phyloP scores from a whole-genome alignment of 2,329 filamentous ascomycete genomes.

The Fusarium multiceps region DNA sequence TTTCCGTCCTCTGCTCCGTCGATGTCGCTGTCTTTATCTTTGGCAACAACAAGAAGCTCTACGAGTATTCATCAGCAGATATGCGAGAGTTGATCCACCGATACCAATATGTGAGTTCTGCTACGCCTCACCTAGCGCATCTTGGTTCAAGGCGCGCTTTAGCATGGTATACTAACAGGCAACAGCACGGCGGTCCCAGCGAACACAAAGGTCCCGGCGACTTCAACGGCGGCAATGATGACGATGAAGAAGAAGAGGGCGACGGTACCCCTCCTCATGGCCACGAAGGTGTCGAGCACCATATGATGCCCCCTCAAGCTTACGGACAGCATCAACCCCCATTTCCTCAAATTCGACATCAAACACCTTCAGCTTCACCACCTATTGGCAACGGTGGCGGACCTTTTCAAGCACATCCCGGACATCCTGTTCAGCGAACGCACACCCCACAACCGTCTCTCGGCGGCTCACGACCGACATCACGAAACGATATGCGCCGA shows the following conservation, averaged over 20 bases:
- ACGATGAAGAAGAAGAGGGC: slow-evolving; percentile 81
- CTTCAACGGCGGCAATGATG: slow-evolving; percentile 88
- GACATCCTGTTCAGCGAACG: slow-evolving; percentile 66
- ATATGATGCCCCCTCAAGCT: slow-evolving; percentile 77
- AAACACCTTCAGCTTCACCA: slow-evolving; percentile 87
- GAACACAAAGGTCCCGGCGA: slow-evolving; percentile 96
- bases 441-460: slow-evolving; percentile 83
- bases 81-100: slow-evolving; percentile 90
- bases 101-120: slow-evolving; percentile 84
- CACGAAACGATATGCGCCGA: slow-evolving; percentile 81
- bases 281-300: slow-evolving; percentile 67
- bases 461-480: slow-evolving; percentile 74
- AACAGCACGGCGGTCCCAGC: slow-evolving; percentile 88
- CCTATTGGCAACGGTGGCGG: slow-evolving; percentile 85
- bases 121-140: slow-evolving; percentile 15
- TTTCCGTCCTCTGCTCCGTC: slow-evolving; percentile 97
- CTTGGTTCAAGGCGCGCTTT: background rate
- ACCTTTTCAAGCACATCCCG: slow-evolving; percentile 65
- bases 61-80: slow-evolving; percentile 95
- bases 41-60: slow-evolving; percentile 98
- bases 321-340: slow-evolving; percentile 68
- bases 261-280: slow-evolving; percentile 76
- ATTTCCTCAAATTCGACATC: slow-evolving; percentile 85
- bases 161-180: slow-evolving; percentile 7
- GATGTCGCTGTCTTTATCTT: slow-evolving; percentile 99